These are phyloP conservation scores for Russula ochroleuca DNA, from an alignment of 768 basidiomycete genomes.

Conservation along the genomic window DNA sequence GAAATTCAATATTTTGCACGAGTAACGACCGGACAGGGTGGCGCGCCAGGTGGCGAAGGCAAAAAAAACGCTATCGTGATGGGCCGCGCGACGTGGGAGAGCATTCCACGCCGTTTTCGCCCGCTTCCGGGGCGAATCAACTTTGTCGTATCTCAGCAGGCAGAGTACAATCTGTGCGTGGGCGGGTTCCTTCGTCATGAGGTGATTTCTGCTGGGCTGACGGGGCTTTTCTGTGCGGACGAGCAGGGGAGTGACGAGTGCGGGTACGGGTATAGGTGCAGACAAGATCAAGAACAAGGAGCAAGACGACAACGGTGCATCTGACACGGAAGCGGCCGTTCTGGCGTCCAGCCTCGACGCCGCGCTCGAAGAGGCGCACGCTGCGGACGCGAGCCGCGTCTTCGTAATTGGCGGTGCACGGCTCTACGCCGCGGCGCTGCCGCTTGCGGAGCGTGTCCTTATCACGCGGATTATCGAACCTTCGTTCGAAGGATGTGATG, in stretches of 20 bases:
- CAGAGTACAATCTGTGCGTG: constrained; percentile 58
- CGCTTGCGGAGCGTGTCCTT: constrained; percentile 71
- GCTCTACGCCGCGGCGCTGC: constrained; percentile 68
- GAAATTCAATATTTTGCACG: constrained; percentile 94
- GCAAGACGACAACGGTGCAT: neutral
- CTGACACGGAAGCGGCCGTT: constrained; percentile 34
- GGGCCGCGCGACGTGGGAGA: constrained; percentile 98
- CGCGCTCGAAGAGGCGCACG: constrained; percentile 31
- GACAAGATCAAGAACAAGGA: constrained; percentile 1
- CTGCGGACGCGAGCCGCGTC: constrained; percentile 40
- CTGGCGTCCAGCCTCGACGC: constrained; percentile 42
- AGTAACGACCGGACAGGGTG: constrained; percentile 63
- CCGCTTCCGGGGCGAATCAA: constrained; percentile 77
- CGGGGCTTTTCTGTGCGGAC: neutral
- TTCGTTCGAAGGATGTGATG: constrained; percentile 78
- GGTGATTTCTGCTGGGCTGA: constrained; percentile 14
- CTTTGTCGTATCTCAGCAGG: constrained; percentile 65
- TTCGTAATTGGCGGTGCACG: constrained; percentile 95
- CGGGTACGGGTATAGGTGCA: neutral
- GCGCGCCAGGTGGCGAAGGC: constrained; percentile 35
- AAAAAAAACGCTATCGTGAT: constrained; percentile 77
- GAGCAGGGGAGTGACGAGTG: neutral
- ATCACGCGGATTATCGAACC: constrained; percentile 79
- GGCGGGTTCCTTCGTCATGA: neutral
- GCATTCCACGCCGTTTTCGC: constrained; percentile 79